Evolutionary conservation across 306 rosid species (phyloP), one percentile per base, ranked within the genome.

Genomic region (Castanea mollissima): DNA sequence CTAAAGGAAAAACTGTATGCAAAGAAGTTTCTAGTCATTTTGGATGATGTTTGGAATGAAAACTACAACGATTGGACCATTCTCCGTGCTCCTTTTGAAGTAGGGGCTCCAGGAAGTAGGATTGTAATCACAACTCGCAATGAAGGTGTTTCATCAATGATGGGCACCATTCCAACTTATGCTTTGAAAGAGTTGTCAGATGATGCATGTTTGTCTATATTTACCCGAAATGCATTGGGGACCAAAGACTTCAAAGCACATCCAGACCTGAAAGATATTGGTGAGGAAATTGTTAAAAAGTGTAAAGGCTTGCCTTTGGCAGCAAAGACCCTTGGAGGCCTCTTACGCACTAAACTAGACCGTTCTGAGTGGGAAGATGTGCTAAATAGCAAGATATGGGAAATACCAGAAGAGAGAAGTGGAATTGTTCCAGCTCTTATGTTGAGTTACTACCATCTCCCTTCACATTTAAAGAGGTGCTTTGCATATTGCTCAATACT

Each of bases 401-500:
- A 55, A 18, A 16, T 55, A 9, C 11, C 64, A 60, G 38, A 31
- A 14, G 54, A 71, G 3, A 21, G 38, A 14, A 21, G 41, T 31
- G 54, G 41, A 1, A 49, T 79, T 14, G 0, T 79, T 16, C 55
- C 77, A 12, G 77, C 72, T 3, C 55, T 79, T 41, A 59, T 20
- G 35, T 31, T 79, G 5, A 71, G 82, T 29, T 79, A 71, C n/a
- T 19, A 58, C 23, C 18, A 71, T 59, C 55, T 79, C 5, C 62
- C 77, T 5, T 7, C 29, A 31, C 64, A 72, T 2, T 31, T 71
- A 38, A 79, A 51, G 7, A 75, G 41, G 11, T 79, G 82, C 29
- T 79, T 79, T 58, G 64, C 55, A 8, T 79, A 46, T 21, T 60
- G 76, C 49, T 69, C 82, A 19, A 20, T 79, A 35, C 46, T 79